Conservation (phyloP, 2,329 filamentous ascomycete species). For the Pseudogymnoascus sp. region DNA sequence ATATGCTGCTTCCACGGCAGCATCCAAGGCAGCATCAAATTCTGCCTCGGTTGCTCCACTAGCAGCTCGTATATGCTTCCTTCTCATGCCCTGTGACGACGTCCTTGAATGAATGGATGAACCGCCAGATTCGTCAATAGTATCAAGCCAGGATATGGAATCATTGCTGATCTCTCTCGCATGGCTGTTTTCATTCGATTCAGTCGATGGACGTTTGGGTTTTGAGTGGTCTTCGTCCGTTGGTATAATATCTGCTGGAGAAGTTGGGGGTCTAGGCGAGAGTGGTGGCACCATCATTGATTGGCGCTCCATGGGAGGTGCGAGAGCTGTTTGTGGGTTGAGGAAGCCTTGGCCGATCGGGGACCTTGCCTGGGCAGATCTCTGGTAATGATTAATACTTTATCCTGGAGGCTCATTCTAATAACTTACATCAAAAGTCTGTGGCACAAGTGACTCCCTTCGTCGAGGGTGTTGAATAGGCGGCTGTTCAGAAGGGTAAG, state of each 20-base stretch:
- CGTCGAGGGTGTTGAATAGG: slow-evolving; percentile 26
- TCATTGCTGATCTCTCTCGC: slow-evolving; percentile 60
- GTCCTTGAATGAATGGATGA: slow-evolving; percentile 77
- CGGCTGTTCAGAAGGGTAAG: slow-evolving; percentile 21
- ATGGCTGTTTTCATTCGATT: slow-evolving; percentile 33
- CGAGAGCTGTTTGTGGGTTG: slow-evolving; percentile 29
- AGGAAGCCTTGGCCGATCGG: slow-evolving; percentile 18
- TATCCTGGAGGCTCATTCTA: slow-evolving; percentile 17
- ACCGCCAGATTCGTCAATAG: slow-evolving; percentile 79
- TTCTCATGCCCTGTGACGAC: slow-evolving; percentile 58
- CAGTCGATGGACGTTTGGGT: slow-evolving; percentile 27
- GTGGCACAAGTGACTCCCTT: slow-evolving; percentile 30
- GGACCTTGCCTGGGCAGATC: slow-evolving; percentile 16
- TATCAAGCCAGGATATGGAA: slow-evolving; percentile 87
- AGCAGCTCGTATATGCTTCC: slow-evolving; percentile 58
- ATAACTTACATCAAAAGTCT: slow-evolving; percentile 21
- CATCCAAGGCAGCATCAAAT: slow-evolving; percentile 89
- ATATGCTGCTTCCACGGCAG: slow-evolving; percentile 92
- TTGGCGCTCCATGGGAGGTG: slow-evolving; percentile 44
- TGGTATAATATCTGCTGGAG: slow-evolving; percentile 30
- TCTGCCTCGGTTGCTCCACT: slow-evolving; percentile 76
- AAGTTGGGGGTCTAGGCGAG: slow-evolving; percentile 52
- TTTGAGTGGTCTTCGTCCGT: slow-evolving; percentile 6
- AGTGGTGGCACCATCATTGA: slow-evolving; percentile 61
- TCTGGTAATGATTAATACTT: slow-evolving; percentile 24